Evolutionary conservation across 805 yeast species (phyloP).

Genomic region (Yarrowia bubula): DNA sequence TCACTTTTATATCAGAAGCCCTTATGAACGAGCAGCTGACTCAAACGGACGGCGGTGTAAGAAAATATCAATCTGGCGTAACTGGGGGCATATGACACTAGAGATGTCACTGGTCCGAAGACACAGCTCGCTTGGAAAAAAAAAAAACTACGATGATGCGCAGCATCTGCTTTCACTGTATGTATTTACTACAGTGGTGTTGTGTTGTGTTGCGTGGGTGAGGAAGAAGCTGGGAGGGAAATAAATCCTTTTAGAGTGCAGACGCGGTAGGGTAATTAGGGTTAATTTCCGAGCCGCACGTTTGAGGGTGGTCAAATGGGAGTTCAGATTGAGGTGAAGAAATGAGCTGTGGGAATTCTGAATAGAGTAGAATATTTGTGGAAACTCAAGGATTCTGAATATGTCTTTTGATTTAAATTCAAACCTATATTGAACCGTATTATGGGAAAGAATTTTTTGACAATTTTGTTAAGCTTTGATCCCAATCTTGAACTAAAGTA

Average conservation of each 20-base stretch:
- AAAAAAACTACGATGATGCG: neutral
- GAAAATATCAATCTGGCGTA: slow-evolving; percentile 26
- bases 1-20: slow-evolving; percentile 24
- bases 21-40: slow-evolving; percentile 22
- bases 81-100: slow-evolving; percentile 21
- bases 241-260: neutral
- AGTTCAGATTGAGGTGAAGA: too few relatives aligned
- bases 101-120: slow-evolving; percentile 15
- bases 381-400: too few relatives aligned
- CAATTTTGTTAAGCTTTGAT: too few relatives aligned
- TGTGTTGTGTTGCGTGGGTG: neutral
- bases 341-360: too few relatives aligned
- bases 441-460: too few relatives aligned
- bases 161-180: neutral
- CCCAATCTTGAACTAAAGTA: too few relatives aligned
- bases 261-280: neutral
- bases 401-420: too few relatives aligned
- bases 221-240: neutral
- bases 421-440: too few relatives aligned
- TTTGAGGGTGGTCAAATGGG: too few relatives aligned
- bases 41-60: slow-evolving; percentile 27
- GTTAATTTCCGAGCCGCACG: neutral
- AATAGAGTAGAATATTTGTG: too few relatives aligned
- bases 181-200: neutral
- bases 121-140: slow-evolving; percentile 15